Evolutionary conservation across 768 basidiomycete species (phyloP), one percentile per base, ranked within the genome.

Genomic region (Coprinellus micaceus): DNA sequence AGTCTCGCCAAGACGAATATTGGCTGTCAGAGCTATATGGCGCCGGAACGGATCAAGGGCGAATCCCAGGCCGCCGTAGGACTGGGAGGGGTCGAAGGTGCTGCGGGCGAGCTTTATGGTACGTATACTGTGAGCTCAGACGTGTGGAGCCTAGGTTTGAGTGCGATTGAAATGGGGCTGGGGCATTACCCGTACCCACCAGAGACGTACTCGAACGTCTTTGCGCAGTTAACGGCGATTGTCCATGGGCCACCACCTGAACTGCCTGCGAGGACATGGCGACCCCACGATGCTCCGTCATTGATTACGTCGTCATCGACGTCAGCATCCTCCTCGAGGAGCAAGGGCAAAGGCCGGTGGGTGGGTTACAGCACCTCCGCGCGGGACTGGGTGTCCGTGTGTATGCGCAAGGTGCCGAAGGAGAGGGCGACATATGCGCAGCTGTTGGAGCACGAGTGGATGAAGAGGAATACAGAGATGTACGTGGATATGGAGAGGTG

Each of bases 21-120:
- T 37, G 97, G 97, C 6, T 99, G 97, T 68, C 97, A 99, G 70
- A 89, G 85, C 58, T 99, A 99, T 71, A 98, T 99, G 94, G 96
- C 96, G 91, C 97, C 96, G 37, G 96, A 99, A 67, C 87, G 97
- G 26, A 98, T 99, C 67, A 88, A 91, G 66, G 94, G 95, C 54
- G 95, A 97, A 71, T 93, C 91, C 1, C 85, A 86, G 65, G 56
- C 45, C 1, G n/a, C 28, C 12, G 30, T 10, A 25, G 45, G 29
- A 30, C 40, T 33, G 33, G 13, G 33, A 28, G 47, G 36, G 30
- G 52, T n/a, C n/a, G 58, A 24, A 7, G 40, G 11, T 24, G 40
- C 26, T 36, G 56, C 53, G 17, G 53, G 44, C 28, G 88, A 89
- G 65, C 85, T 88, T 55, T 75, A 89, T 47, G 85, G 88, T 29